These are phyloP conservation scores for Omphalotus olearius DNA, from an alignment of 1,284 basidiomycete genomes.

Conservation along the genomic window DNA sequence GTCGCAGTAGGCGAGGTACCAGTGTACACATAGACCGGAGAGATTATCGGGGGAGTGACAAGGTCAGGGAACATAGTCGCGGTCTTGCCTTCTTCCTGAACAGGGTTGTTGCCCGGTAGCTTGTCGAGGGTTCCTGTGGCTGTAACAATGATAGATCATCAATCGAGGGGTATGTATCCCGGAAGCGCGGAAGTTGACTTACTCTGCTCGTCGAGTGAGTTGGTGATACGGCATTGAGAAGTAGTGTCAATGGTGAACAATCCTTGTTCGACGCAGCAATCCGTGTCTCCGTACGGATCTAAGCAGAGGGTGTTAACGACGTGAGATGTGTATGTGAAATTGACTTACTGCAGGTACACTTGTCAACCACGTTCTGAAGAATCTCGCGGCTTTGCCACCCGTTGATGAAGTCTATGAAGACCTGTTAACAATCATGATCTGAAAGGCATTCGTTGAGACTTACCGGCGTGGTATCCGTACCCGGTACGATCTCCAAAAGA, in stretches of 20 bases:
- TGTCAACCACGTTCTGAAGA: conserved; percentile 40
- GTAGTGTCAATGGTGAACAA: conserved; percentile 15
- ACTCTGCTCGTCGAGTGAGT: conserved; percentile 15
- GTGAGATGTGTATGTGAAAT: not conserved
- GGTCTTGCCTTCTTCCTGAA: conserved; percentile 27
- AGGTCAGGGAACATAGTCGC: conserved; percentile 26
- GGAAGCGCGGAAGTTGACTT: not conserved
- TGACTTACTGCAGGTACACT: conserved; percentile 38
- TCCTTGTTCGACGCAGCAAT: conserved; percentile 14
- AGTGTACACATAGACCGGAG: conserved; percentile 37
- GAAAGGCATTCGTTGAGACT: conserved; percentile 9
- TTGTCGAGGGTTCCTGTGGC: conserved; percentile 31
- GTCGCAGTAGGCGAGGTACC: conserved; percentile 18
- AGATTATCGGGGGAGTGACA: conserved; percentile 29
- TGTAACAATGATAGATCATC: conserved; percentile 11
- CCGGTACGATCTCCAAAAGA: conserved; percentile 44
- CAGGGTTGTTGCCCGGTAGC: conserved; percentile 41
- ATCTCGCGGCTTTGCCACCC: conserved; percentile 42
- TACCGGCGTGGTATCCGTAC: conserved; percentile 46
- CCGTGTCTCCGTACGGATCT: conserved; percentile 9
- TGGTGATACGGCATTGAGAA: conserved; percentile 14
- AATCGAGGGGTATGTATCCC: not conserved
- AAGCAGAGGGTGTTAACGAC: not conserved
- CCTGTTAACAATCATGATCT: not conserved
- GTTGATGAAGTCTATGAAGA: conserved; percentile 40